Base-by-base conservation (phyloP, 2,329 filamentous ascomycete species). In the Lachnellula subtilissima region DNA sequence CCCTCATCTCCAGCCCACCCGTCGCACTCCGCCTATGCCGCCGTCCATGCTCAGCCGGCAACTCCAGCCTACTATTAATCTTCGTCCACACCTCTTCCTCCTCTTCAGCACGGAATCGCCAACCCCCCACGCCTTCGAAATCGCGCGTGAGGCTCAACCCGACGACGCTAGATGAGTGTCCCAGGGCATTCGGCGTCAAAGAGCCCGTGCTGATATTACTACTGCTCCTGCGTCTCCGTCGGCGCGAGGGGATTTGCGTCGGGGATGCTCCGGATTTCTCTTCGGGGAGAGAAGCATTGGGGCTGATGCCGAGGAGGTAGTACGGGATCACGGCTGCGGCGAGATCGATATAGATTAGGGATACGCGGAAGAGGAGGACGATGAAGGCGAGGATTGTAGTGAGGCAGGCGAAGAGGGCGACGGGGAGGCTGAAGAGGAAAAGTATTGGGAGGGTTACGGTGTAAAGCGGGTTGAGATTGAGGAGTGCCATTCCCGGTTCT, bases 301-400 rank as follows among this genome's bases (percentile, higher is more conserved):
- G n/a, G 36, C 36, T 32, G 32, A 43, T 39, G 5, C 66, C 65
- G 15, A 66, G 53, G 74, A 87, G 69, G 58, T 81, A 80, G 52
- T 80, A 79, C 5, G 80, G 78, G 2, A 87, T 66, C 3, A 86
- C 73, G 7, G 81, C 81, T 19, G 83, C 69, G 45, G 76, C 79
- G 51, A 88, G 75, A 65, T 88, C 84, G 58, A 86, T 71, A 66
- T 87, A 88, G 54, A 87, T 79, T 51, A 86, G 67, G 47, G 80
- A 73, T 23, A 85, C 78, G 23, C 85, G 79, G 59, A 86, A 71
- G 65, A 82, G 77, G 49, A 89, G 78, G 37, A 86, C 75, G 39
- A 79, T 75, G 61, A 86, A 81, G 40, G 86, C 83, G 48, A 87
- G 63, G 4, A 76, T 78, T 53, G 85, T 84, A 35, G 86, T 88